Conservation (phyloP, 164 flowering plant species). For the Vitis amurensis region DNA sequence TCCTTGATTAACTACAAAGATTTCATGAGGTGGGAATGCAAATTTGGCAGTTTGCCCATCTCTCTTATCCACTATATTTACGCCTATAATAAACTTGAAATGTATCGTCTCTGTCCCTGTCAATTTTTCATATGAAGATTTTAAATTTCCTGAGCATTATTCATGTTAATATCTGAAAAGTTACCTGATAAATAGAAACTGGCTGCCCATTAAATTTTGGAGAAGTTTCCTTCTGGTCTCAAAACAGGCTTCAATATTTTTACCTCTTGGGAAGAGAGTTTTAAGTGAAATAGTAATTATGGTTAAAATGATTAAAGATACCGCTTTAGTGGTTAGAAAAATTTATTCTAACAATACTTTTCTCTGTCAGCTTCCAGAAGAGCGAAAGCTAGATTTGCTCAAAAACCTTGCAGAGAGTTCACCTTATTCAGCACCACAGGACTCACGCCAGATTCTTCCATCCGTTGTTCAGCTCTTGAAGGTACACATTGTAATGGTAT, state of each 20-base stretch:
- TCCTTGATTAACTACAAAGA: too few relatives aligned
- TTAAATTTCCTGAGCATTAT: too few relatives aligned
- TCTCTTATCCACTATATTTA: too few relatives aligned
- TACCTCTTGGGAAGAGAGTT: background rate
- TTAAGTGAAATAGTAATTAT: background rate
- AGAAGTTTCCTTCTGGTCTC: background rate
- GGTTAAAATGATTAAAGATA: background rate
- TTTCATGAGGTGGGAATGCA: too few relatives aligned
- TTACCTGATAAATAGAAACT: background rate
- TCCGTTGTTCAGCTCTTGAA: conserved; percentile 79
- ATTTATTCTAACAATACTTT: conserved; percentile 13
- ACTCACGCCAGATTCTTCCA: conserved; percentile 88
- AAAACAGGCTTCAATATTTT: background rate
- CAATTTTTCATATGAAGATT: too few relatives aligned
- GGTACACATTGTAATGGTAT: conserved; percentile 38
- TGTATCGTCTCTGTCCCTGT: too few relatives aligned
- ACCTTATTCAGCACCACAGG: conserved; percentile 83
- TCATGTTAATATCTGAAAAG: too few relatives aligned
- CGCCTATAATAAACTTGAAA: too few relatives aligned
- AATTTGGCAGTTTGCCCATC: too few relatives aligned
- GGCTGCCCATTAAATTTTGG: background rate
- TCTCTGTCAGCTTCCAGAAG: conserved; percentile 81
- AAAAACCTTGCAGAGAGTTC: conserved; percentile 91
- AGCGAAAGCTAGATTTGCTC: conserved; percentile 78
- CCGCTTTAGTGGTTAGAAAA: background rate